These are phyloP conservation scores for Alternaria triticimaculans DNA, from an alignment of 2,329 filamentous ascomycete species.

Conservation along the genomic window DNA sequence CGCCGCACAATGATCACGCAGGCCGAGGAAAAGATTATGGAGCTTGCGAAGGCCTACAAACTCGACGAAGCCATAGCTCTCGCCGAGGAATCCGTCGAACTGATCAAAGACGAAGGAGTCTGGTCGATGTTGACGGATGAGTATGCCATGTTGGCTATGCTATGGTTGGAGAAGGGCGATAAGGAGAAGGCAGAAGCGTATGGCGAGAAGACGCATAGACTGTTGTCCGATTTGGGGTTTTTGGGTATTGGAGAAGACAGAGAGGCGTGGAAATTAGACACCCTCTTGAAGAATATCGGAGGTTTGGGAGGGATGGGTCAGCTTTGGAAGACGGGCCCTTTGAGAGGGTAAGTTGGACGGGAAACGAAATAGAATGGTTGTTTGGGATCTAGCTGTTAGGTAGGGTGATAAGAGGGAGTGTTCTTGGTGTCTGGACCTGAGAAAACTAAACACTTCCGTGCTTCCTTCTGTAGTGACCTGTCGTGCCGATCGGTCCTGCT, in stretches of 20 bases:
- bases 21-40: slow-evolving; percentile 9
- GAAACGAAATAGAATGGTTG: not conserved
- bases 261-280: slow-evolving; percentile 22
- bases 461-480: not conserved
- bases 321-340: not conserved
- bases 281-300: slow-evolving; percentile 16
- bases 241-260: slow-evolving; percentile 15
- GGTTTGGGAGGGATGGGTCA: slow-evolving; percentile 4
- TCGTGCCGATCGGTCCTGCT: not conserved
- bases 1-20: slow-evolving; percentile 21
- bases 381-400: not conserved
- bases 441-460: not conserved
- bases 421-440: not conserved
- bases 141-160: slow-evolving; percentile 25
- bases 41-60: slow-evolving; percentile 7
- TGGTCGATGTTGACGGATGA: slow-evolving; percentile 22
- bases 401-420: not conserved
- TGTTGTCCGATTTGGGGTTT: slow-evolving; percentile 23
- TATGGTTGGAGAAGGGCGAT: slow-evolving; percentile 19
- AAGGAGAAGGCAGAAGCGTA: slow-evolving; percentile 16
- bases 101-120: slow-evolving; percentile 24
- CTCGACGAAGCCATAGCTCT: slow-evolving; percentile 14
- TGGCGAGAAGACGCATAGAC: slow-evolving; percentile 5
- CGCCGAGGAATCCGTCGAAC: slow-evolving; percentile 15
- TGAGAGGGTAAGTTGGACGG: not conserved